phyloP scores from a whole-genome alignment of 192 early-diverging fungal species.

The Thoreauomyces humboldtii region DNA sequence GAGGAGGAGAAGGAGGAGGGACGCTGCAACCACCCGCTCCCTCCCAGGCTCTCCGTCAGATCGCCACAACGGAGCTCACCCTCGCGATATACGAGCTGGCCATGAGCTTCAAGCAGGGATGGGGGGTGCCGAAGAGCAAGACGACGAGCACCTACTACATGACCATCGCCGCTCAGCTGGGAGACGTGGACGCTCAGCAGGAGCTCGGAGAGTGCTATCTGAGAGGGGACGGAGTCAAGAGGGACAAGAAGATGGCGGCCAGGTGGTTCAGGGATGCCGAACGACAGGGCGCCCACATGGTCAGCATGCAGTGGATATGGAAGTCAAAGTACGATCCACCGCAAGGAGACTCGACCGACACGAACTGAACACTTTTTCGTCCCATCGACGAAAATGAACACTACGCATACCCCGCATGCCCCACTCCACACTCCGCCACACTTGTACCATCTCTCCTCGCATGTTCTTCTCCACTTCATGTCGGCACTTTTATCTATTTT shows the following conservation, averaged over 20 bases:
- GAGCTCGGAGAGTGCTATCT: slow-evolving; percentile 42
- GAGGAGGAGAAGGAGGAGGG: too few species aligned
- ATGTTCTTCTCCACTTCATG: too few species aligned
- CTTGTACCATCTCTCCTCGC: too few species aligned
- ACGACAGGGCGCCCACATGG: slow-evolving; percentile 42
- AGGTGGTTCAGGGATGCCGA: slow-evolving; percentile 46
- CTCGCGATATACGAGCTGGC: slow-evolving; percentile 46
- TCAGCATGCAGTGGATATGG: slow-evolving; percentile 53
- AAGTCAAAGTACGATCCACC: slow-evolving; percentile 43
- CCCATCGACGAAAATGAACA: too few species aligned
- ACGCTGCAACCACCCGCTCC: neutral
- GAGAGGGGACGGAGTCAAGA: slow-evolving; percentile 45
- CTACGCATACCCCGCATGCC: too few species aligned
- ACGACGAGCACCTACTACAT: slow-evolving; percentile 44
- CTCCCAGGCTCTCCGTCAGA: neutral
- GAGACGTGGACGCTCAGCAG: slow-evolving; percentile 51
- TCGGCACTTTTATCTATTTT: too few species aligned
- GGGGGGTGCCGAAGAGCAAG: slow-evolving; percentile 48
- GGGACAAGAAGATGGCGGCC: slow-evolving; percentile 45
- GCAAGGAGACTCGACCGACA: too few species aligned
- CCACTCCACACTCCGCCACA: too few species aligned
- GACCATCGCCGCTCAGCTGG: slow-evolving; percentile 41
- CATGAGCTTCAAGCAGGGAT: slow-evolving; percentile 49
- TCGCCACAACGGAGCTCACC: slow-evolving; percentile 39
- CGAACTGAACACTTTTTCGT: too few species aligned